phyloP scores from a whole-genome alignment of 192 early-diverging fungal genomes.

The Spizellomyces punctatus region DNA sequence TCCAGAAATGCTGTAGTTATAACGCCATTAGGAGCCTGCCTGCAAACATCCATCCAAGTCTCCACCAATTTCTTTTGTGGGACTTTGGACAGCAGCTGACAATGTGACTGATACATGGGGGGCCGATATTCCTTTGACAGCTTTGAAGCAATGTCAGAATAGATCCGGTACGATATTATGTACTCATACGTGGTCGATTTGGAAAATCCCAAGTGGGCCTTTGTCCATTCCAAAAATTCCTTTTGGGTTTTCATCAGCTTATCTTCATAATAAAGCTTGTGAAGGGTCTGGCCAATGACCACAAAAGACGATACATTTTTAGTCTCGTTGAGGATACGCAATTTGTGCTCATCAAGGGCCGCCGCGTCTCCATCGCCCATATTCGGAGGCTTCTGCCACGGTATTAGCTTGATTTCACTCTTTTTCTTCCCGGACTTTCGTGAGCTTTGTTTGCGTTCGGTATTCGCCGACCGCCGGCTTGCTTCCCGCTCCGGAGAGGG shows the following conservation, averaged over 20 bases:
- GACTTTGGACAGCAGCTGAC: constrained; percentile 59
- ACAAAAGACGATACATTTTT: constrained; percentile 58
- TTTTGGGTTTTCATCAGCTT: constrained; percentile 56
- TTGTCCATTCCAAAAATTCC: constrained; percentile 62
- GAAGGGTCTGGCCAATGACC: constrained; percentile 55
- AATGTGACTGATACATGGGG: constrained; percentile 58
- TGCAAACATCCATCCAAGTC: constrained; percentile 51
- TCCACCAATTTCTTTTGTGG: constrained; percentile 53
- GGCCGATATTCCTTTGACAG: constrained; percentile 42
- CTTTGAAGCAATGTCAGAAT: constrained; percentile 53
- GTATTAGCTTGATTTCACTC: constrained; percentile 9
- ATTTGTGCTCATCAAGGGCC: constrained; percentile 36
- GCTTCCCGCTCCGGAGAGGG: constrained; percentile 12
- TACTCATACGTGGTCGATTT: constrained; percentile 64
- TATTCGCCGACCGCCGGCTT: neutral
- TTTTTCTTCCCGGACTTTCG: constrained; percentile 16
- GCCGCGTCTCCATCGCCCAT: constrained; percentile 10
- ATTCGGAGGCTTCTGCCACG: constrained; percentile 4
- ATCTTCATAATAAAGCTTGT: constrained; percentile 59
- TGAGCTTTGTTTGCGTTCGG: neutral
- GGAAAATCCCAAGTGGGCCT: constrained; percentile 53
- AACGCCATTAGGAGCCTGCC: constrained; percentile 45
- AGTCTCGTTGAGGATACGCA: constrained; percentile 43
- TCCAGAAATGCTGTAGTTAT: constrained; percentile 55
- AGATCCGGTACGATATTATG: constrained; percentile 55